Percentiles rank a stretch among this genome's conserved stretches.
Conservation (phyloP, 495 filamentous ascomycete species). For the Podospora pseudoanserina region DNA sequence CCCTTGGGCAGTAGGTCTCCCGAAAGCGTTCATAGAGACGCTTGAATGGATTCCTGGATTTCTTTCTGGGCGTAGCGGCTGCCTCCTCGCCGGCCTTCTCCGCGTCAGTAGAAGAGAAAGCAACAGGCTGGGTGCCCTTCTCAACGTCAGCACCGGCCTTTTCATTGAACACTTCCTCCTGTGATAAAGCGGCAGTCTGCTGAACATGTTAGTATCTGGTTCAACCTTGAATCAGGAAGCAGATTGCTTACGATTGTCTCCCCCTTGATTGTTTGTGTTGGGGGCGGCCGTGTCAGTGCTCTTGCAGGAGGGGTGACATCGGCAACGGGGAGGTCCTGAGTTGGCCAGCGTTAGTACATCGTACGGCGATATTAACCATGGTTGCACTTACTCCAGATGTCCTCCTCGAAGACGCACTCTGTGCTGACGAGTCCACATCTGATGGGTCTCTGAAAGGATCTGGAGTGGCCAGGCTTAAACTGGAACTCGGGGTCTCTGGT, state of each 20-base stretch:
- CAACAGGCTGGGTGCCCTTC: slow-evolving; percentile 6
- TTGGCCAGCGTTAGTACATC: slow-evolving; percentile 10
- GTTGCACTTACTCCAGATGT: slow-evolving; percentile 21
- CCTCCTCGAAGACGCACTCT: slow-evolving; percentile 20
- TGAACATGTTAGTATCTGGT: background rate
- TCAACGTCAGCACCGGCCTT: slow-evolving; percentile 20
- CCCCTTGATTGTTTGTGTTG: background rate
- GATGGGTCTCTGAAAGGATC: slow-evolving; percentile 32
- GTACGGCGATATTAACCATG: background rate
- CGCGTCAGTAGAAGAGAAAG: background rate
- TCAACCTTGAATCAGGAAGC: background rate
- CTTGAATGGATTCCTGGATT: slow-evolving; percentile 19
- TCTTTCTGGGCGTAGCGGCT: background rate
- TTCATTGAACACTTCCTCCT: slow-evolving; percentile 20
- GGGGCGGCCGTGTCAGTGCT: slow-evolving; percentile 5
- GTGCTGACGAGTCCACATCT: slow-evolving; percentile 17
- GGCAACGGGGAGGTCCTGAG: slow-evolving; percentile 8
- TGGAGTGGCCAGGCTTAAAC: background rate
- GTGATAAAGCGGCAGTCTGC: slow-evolving; percentile 16
- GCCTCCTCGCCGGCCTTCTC: slow-evolving; percentile 16
- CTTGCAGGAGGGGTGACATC: background rate
- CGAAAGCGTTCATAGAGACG: slow-evolving; percentile 22
- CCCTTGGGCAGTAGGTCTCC: slow-evolving; percentile 30
- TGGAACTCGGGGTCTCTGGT: slow-evolving; percentile 10
- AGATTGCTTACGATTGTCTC: slow-evolving; percentile 9